phyloP scores from a whole-genome alignment of 306 rosid species.

The Fagus crenata region DNA sequence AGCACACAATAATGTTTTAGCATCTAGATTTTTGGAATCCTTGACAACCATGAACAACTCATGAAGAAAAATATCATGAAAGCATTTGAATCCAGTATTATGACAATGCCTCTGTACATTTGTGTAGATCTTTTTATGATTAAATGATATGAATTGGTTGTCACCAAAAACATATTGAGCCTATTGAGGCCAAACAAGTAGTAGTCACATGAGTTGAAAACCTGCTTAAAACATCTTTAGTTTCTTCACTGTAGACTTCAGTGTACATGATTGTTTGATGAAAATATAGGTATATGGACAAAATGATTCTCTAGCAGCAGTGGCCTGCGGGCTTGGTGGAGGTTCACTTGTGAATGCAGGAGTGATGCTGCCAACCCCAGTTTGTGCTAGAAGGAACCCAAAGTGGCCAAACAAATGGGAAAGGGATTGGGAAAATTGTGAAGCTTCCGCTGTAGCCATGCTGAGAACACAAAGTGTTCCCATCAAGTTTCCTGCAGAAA shows the following conservation, averaged over 20 bases:
- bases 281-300: conserved; percentile 29
- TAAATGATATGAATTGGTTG: too few species aligned
- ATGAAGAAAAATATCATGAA: too few species aligned
- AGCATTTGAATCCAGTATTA: too few species aligned
- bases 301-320: conserved; percentile 33
- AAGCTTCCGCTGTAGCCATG: conserved; percentile 41
- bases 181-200: background rate
- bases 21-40: background rate
- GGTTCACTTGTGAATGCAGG: conserved; percentile 45
- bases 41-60: background rate
- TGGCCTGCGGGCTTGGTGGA: conserved; percentile 46
- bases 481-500: conserved; percentile 31
- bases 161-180: background rate
- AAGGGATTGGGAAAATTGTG: conserved; percentile 37
- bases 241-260: background rate
- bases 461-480: conserved; percentile 32
- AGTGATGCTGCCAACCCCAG: conserved; percentile 38
- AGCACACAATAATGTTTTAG: background rate
- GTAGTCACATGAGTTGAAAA: background rate
- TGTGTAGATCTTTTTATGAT: too few species aligned
- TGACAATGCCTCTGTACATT: too few species aligned
- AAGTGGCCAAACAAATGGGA: conserved; percentile 48
- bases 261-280: conserved; percentile 2
- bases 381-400: conserved; percentile 31
- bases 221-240: background rate